These are phyloP conservation scores for Geotrichum aggregatum DNA, from an alignment of 1,139 yeast genomes.

Conservation along the genomic window DNA sequence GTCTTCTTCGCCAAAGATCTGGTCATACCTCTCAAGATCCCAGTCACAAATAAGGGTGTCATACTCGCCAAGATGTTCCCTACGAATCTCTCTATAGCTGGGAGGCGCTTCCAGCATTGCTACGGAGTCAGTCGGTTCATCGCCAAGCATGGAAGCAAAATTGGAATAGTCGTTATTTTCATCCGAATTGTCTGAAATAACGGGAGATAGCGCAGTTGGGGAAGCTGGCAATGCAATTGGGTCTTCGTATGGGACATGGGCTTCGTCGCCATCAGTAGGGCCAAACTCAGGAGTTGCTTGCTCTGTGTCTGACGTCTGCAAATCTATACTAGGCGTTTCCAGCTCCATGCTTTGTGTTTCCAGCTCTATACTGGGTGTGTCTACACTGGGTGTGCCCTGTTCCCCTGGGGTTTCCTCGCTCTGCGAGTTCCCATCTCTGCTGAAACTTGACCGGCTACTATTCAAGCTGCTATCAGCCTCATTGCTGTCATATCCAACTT, in stretches of 20 bases:
- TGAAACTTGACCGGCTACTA: constrained; percentile 2
- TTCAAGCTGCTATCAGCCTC: constrained; percentile 10
- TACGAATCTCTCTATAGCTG: neutral
- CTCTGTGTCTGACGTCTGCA: neutral
- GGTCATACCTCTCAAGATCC: constrained; percentile 1
- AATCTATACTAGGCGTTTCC: neutral
- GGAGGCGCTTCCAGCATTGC: constrained; percentile 9
- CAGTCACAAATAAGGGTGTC: constrained; percentile 8
- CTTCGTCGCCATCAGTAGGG: constrained; percentile 1
- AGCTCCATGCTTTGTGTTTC: neutral
- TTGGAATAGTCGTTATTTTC: constrained; percentile 3
- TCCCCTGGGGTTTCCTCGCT: constrained; percentile 14
- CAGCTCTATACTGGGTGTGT: neutral
- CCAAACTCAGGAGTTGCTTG: neutral
- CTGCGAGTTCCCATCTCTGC: constrained; percentile 10
- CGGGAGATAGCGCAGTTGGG: neutral
- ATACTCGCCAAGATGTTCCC: neutral
- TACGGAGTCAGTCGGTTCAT: neutral
- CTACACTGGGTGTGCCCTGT: constrained; percentile 2
- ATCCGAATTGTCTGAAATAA: neutral
- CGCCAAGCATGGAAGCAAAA: constrained; percentile 11
- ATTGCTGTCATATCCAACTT: constrained; percentile 1
- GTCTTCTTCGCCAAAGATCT: constrained; percentile 8
- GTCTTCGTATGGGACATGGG: neutral
- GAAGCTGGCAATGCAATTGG: neutral